These are phyloP conservation scores for Beta corolliflora DNA, from an alignment of 179 eudicot genomes.

Conservation along the genomic window DNA sequence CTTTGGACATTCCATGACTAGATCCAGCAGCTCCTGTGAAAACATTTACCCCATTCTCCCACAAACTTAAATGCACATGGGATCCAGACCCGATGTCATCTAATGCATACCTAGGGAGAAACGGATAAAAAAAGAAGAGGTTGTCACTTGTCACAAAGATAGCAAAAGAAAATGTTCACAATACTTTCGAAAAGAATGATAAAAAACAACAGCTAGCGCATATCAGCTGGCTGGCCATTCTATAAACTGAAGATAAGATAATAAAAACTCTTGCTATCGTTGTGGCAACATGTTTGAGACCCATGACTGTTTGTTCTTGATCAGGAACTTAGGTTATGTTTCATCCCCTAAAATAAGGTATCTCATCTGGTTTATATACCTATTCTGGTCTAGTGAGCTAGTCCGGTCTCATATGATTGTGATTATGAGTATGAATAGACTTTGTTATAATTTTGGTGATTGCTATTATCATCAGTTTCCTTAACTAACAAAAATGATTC, in stretches of 20 bases:
- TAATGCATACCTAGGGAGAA: constrained; percentile 53
- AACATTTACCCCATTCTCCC: constrained; percentile 75
- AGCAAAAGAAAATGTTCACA: not conserved
- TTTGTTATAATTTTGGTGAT: too few species aligned
- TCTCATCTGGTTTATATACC: too few species aligned
- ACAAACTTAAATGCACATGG: constrained; percentile 95
- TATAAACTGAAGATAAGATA: not conserved
- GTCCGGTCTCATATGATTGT: too few species aligned
- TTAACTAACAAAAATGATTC: too few species aligned
- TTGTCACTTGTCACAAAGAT: not conserved
- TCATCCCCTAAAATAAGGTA: too few species aligned
- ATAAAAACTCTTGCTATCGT: too few species aligned
- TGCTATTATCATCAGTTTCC: too few species aligned
- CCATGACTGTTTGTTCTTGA: too few species aligned
- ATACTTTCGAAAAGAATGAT: not conserved
- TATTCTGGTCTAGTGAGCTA: too few species aligned
- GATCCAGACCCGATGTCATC: constrained; percentile 96
- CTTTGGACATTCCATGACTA: constrained; percentile 74
- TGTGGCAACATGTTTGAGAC: too few species aligned
- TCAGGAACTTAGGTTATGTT: too few species aligned
- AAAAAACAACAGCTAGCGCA: not conserved
- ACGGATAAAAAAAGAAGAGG: constrained; percentile 1
- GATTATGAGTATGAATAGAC: too few species aligned
- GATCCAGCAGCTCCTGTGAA: constrained; percentile 70
- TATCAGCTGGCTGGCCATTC: not conserved